A percentile compares a stretch with the other conserved stretches of the same genome.
Evolutionary conservation across 345 rosid genomes (phyloP).

Genomic region (Populus alba): DNA sequence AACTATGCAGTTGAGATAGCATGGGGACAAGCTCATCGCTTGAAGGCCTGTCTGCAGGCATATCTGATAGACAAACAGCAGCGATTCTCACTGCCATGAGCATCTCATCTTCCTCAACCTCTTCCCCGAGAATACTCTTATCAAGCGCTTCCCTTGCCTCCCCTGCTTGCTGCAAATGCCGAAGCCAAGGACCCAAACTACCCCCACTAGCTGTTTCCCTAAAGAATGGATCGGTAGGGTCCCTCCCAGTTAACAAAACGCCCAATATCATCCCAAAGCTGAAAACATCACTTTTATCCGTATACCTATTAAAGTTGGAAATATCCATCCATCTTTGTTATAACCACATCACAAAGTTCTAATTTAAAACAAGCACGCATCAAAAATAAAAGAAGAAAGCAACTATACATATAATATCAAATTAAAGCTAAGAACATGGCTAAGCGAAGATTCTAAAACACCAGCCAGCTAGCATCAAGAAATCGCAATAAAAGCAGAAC

Average conservation of each 20-base stretch:
- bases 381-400: neutral
- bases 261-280: constrained; percentile 95
- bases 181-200: constrained; percentile 76
- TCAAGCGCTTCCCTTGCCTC: constrained; percentile 83
- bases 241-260: constrained; percentile 76
- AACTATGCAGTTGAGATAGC: constrained; percentile 93
- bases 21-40: constrained; percentile 89
- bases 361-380: neutral
- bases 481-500: neutral
- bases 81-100: constrained; percentile 91
- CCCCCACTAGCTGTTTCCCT: constrained; percentile 57
- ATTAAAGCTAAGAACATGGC: neutral
- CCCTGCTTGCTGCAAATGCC: constrained; percentile 79
- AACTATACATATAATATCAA: neutral
- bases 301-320: constrained; percentile 48
- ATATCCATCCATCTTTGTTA: constrained; percentile 1
- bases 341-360: neutral
- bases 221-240: constrained; percentile 64
- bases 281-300: constrained; percentile 82
- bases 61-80: constrained; percentile 79
- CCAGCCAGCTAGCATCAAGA: neutral
- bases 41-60: constrained; percentile 85
- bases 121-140: constrained; percentile 80
- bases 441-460: neutral
- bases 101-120: constrained; percentile 96